Evolutionary conservation across 371 early-diverging fungal genomes (phyloP), one percentile per base, ranked within the genome.

Genomic region (Mortierella sp.): DNA sequence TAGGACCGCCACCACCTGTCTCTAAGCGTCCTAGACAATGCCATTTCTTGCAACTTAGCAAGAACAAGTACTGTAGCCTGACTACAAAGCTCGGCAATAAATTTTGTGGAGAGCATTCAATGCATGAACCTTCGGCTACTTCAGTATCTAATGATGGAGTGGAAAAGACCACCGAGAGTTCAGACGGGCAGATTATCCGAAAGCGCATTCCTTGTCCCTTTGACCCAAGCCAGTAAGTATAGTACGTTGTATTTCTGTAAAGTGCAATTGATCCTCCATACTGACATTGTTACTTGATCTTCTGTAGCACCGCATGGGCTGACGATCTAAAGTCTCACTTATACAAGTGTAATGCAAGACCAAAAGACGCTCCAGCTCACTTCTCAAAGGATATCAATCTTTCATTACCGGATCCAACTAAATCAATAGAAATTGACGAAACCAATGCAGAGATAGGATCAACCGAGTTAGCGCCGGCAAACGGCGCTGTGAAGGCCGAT

Each of bases 141-240:
- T 2, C 62, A 40, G 23, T 63, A 29, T 28, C 53, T 0, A 51
- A 59, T 31, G 29, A 35, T 29, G 31, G 28, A 8, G 51, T 32
- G 10, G 61, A 42, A n/a, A 42, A 31, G 22, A 29, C 19, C 74
- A 81, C 28, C 8, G 62, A 47, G n/a, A 51, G 15, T 31, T 10
- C 58, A 23, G 65, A 64, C 15, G 80, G 66, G 28, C 45, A 58
- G 29, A 40, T 49, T 22, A 31, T 59, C 53, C 58, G 72, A 47
- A 76, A 79, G 31, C 87, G 96, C 22, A 85, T 96, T 12, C 93
- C 93, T 10, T 96, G 96, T 65, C 95, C 96, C 9, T 93, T 89
- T 61, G 95, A 95, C 72, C 88, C 88, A 29, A 90, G 90, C 54
- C 96, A 96, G 89, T 91, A 85, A 84, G 87, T 68, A 45, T 45